phyloP scores from a whole-genome alignment of 23 red algal species.

The Pyropia haitanensis region DNA sequence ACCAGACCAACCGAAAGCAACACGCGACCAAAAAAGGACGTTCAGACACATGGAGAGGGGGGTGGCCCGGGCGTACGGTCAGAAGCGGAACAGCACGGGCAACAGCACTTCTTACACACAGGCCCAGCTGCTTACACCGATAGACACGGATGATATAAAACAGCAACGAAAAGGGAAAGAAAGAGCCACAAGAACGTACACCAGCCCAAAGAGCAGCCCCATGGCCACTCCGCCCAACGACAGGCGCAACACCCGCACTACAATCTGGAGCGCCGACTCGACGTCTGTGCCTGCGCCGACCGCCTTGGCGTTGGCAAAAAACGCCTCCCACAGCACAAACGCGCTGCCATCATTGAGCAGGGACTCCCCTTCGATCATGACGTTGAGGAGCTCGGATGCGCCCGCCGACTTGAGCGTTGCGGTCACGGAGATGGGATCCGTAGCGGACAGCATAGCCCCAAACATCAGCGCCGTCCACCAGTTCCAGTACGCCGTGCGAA shows the following conservation, averaged over 20 bases:
- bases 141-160: no score
- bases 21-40: no score
- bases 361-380: slow-evolving; percentile 85
- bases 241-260: slow-evolving; percentile 48
- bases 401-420: slow-evolving; percentile 67
- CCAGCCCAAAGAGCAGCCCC: slow-evolving; percentile 68
- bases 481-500: slow-evolving; percentile 46
- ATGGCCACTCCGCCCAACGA: slow-evolving; percentile 58
- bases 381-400: slow-evolving; percentile 57
- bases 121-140: no score
- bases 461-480: slow-evolving; percentile 81
- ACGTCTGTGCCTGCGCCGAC: no score
- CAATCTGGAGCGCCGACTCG: slow-evolving; percentile 20
- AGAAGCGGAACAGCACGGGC: no score
- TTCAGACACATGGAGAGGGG: no score
- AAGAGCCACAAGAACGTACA: not conserved
- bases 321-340: slow-evolving; percentile 78
- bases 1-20: no score
- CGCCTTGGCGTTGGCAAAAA: slow-evolving; percentile 55
- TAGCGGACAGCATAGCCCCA: slow-evolving; percentile 84
- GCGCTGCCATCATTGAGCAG: slow-evolving; percentile 94
- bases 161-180: no score
- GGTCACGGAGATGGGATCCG: slow-evolving; percentile 83
- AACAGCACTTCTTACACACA: no score
- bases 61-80: no score